Percentiles rank a stretch among this genome's conserved stretches.
Evolutionary conservation across 805 yeast species (phyloP).

Genomic region (Saccharomycopsis sp.): DNA sequence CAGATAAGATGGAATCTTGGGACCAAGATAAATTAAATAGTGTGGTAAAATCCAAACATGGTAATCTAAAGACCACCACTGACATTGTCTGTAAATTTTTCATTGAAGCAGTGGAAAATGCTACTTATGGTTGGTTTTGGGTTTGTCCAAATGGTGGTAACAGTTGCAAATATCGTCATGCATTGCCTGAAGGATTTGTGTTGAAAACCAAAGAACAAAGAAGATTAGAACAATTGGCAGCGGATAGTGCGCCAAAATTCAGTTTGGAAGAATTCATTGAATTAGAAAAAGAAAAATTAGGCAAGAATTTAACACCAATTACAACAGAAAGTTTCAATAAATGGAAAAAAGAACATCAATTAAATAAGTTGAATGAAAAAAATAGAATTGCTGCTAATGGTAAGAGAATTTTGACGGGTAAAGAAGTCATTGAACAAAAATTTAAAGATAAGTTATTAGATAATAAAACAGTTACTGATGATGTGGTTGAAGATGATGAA

Average conservation of each 20-base stretch:
- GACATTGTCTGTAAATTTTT: constrained; percentile 90
- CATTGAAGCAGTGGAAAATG: constrained; percentile 94
- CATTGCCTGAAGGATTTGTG: constrained; percentile 93
- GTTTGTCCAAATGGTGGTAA: constrained; percentile 90
- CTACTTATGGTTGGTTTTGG: constrained; percentile 99
- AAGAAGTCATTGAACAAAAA: constrained; percentile 54
- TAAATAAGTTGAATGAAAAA: constrained; percentile 38
- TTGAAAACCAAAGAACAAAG: constrained; percentile 95
- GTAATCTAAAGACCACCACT: constrained; percentile 88
- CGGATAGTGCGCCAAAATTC: constrained; percentile 77
- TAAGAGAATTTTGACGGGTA: constrained; percentile 51
- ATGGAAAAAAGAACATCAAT: constrained; percentile 71
- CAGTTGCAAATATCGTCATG: constrained; percentile 88
- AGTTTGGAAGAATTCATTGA: constrained; percentile 94
- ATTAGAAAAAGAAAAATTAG: constrained; percentile 79
- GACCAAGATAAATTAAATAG: constrained; percentile 89
- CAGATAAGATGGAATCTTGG: constrained; percentile 93
- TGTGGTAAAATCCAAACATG: constrained; percentile 86
- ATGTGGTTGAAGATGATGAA: constrained; percentile 20
- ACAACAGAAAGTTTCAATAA: constrained; percentile 66
- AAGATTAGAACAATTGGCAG: constrained; percentile 76
- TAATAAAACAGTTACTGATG: constrained; percentile 34
- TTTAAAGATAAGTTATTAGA: constrained; percentile 41
- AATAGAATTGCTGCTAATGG: constrained; percentile 29
- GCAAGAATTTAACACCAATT: constrained; percentile 73